Evolutionary conservation across 2,329 filamentous ascomycete genomes (phyloP).

Genomic region (Neofusicoccum kwambonambiense): DNA sequence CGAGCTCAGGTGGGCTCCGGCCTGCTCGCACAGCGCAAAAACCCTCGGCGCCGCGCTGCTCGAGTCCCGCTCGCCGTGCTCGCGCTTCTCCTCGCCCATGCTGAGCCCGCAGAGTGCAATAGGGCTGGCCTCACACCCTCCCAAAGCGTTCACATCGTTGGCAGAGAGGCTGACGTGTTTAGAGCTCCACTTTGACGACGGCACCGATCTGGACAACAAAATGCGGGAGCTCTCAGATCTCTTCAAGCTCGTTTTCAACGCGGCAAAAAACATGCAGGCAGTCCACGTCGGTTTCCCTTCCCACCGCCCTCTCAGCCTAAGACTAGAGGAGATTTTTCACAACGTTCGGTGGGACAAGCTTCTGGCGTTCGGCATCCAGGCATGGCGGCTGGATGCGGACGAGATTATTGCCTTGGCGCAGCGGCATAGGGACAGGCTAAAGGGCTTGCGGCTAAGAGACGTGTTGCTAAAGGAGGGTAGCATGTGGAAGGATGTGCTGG

Average conservation of each 20-base stretch:
- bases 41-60: conserved; percentile 59
- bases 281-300: conserved; percentile 65
- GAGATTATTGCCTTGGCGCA: conserved; percentile 60
- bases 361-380: conserved; percentile 63
- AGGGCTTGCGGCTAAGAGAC: conserved; percentile 59
- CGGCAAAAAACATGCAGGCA: conserved; percentile 60
- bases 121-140: conserved; percentile 48
- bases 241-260: conserved; percentile 58
- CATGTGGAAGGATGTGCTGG: conserved; percentile 61
- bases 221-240: conserved; percentile 58
- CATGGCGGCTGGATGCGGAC: conserved; percentile 59
- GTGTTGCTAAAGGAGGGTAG: conserved; percentile 61
- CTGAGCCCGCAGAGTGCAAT: conserved; percentile 61
- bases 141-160: conserved; percentile 49
- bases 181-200: conserved; percentile 63
- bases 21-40: conserved; percentile 61
- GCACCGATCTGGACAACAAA: conserved; percentile 55
- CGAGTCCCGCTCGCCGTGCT: conserved; percentile 55
- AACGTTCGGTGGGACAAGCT: conserved; percentile 60
- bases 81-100: conserved; percentile 62
- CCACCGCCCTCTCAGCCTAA: conserved; percentile 55
- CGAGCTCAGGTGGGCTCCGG: conserved; percentile 60
- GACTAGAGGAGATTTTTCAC: conserved; percentile 63
- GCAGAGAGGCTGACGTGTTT: conserved; percentile 60
- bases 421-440: conserved; percentile 56